A percentile compares a stretch with the other conserved stretches of the same genome.
Conservation (phyloP, 2,329 filamentous ascomycete genomes). For the Hypoxylon sp. region DNA sequence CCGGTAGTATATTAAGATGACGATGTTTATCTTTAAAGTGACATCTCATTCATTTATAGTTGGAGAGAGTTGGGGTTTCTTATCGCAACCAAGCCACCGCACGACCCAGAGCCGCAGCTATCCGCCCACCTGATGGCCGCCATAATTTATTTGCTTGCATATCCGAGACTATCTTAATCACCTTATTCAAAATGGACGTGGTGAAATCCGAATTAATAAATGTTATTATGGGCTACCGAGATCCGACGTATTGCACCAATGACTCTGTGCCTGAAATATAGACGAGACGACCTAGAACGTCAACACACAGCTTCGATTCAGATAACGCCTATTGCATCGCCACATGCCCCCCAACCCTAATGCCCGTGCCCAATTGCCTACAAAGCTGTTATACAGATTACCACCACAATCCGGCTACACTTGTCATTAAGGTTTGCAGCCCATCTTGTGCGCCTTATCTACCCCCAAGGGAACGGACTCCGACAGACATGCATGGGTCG, state of each 20-base stretch:
- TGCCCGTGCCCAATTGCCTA: conserved; percentile 32
- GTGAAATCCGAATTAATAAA: conserved; percentile 40
- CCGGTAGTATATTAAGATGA: conserved; percentile 38
- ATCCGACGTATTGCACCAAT: conserved; percentile 45
- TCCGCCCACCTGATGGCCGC: conserved; percentile 30
- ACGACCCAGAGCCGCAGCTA: conserved; percentile 36
- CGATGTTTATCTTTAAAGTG: conserved; percentile 23
- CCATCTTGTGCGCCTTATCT: conserved; percentile 27
- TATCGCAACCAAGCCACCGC: conserved; percentile 30
- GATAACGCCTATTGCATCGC: conserved; percentile 38
- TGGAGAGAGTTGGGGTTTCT: conserved; percentile 18
- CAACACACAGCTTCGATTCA: conserved; percentile 30
- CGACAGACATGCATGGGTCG: conserved; percentile 16
- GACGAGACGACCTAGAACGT: conserved; percentile 36
- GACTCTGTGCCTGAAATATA: conserved; percentile 35
- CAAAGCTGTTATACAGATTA: conserved; percentile 44
- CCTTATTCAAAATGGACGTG: conserved; percentile 24
- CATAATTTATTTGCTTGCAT: conserved; percentile 38
- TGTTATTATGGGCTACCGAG: conserved; percentile 40
- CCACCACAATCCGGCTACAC: conserved; percentile 29
- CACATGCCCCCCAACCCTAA: conserved; percentile 12
- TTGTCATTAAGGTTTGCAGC: conserved; percentile 14
- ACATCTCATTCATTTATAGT: conserved; percentile 27
- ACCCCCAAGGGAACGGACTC: conserved; percentile 4
- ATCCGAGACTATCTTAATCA: conserved; percentile 39